Evolutionary conservation across 2,329 filamentous ascomycete species (phyloP), one percentile per base, ranked within the genome.

Genomic region (Keithomyces neogunnii): DNA sequence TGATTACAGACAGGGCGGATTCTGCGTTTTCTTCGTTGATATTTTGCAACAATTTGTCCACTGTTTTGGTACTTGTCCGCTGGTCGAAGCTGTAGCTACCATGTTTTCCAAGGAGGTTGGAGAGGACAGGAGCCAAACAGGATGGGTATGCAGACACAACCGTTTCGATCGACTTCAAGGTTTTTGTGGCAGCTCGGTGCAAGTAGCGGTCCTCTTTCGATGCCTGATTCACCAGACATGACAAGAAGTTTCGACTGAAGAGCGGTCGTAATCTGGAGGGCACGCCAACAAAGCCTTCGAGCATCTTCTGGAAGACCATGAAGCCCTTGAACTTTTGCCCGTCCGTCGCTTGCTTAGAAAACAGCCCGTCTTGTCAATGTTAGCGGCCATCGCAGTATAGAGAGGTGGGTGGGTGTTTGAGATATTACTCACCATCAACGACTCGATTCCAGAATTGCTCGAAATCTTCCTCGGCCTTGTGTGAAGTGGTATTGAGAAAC

Each of bases 321-420:
- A 97, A 92, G 0, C 93, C 93, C 67, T 89, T 90, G 62, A 89
- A 89, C 68, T 96, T 97, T 51, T 95, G 86, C 59, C 91, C 89
- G 43, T 91, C 84, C 1, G 90, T 95, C 6, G 91, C 86, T 9
- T 80, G 82, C 51, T 85, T 81, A 5, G 88, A 85, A 64, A 97
- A 96, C 3, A 96, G 76, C 7, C 87, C 86, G 63, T 92, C 88
- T 92, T 56, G 0, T 45, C 5, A 43, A 47, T 39, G 59, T 67
- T 56, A 72, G 60, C 43, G 9, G 10, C 3, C 7, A 3, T 30
- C 5, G 3, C 9, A 44, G 5, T 2, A 31, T 29, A 5, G 40
- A 3, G 30, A 5, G 11, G 13, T 19, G 19, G 19, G 19, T 19
- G 19, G 19, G 19, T 19, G 1, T 2, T 32, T 35, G 11, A 10